Evolutionary conservation across 2,329 filamentous ascomycete species (phyloP).

Genomic region (Aquanectria penicillioides): DNA sequence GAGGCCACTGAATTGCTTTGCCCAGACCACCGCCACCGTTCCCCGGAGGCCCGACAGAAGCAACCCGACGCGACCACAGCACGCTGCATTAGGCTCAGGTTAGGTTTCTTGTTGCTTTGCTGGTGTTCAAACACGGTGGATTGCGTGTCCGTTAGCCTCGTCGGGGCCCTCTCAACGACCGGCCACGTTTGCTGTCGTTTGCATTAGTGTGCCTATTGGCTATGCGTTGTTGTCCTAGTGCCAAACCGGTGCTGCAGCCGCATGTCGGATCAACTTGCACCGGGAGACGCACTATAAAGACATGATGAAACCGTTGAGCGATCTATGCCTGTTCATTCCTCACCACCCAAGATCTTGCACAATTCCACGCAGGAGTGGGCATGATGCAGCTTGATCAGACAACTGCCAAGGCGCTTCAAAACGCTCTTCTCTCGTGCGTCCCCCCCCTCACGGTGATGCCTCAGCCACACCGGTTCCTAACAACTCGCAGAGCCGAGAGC

Average conservation of each 20-base stretch:
- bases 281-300: too few relatives aligned
- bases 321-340: not conserved
- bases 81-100: conserved; percentile 12
- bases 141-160: conserved; percentile 1
- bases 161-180: conserved; percentile 4
- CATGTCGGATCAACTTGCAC: too few relatives aligned
- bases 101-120: not conserved
- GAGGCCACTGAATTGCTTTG: not conserved
- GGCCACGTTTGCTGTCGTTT: conserved; percentile 9
- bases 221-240: conserved; percentile 9
- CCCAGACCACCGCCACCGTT: too few relatives aligned
- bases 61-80: too few relatives aligned
- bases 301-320: not conserved
- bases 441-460: not conserved
- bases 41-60: too few relatives aligned
- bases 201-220: conserved; percentile 12
- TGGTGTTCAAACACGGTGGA: not conserved
- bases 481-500: conserved; percentile 9
- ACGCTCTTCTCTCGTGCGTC: conserved; percentile 10
- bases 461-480: not conserved
- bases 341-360: not conserved
- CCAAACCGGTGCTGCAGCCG: too few relatives aligned
- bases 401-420: conserved; percentile 3
- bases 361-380: not conserved
- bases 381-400: conserved; percentile 13